A percentile compares a stretch with the other conserved stretches of the same genome.
phyloP scores from a whole-genome alignment of 1,284 basidiomycete species.

The Athelia psychrophila region DNA sequence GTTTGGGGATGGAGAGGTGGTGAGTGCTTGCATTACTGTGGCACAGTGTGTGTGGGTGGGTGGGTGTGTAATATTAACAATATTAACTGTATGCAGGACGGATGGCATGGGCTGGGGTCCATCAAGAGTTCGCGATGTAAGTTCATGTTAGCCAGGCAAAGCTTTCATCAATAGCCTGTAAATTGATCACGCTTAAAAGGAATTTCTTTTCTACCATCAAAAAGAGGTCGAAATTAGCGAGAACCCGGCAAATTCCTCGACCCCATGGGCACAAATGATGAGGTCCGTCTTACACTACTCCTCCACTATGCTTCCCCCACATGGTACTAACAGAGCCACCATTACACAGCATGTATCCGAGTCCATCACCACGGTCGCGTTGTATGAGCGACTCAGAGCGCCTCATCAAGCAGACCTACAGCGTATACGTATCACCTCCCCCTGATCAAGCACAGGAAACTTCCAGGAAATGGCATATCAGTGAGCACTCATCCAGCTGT shows the following conservation, averaged over 20 bases:
- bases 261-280: conserved; percentile 75
- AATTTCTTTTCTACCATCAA: conserved; percentile 81
- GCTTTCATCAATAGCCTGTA: conserved; percentile 6
- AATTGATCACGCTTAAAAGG: conserved; percentile 36
- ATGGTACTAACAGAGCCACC: conserved; percentile 17
- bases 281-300: conserved; percentile 38
- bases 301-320: conserved; percentile 13
- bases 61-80: too few species aligned
- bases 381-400: conserved; percentile 48
- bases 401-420: conserved; percentile 82
- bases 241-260: conserved; percentile 59
- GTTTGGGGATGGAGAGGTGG: conserved; percentile 81
- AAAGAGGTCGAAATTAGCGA: conserved; percentile 68
- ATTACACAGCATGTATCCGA: conserved; percentile 29
- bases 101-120: conserved; percentile 83
- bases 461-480: conserved; percentile 78
- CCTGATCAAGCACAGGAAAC: conserved; percentile 60
- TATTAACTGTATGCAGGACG: conserved; percentile 45
- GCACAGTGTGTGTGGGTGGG: too few species aligned
- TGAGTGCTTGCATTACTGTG: conserved; percentile 29
- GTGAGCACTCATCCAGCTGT: conserved; percentile 41
- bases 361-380: conserved; percentile 33
- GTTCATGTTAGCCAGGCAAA: conserved; percentile 23
- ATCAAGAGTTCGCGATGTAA: conserved; percentile 71
- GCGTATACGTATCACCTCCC: conserved; percentile 71